phyloP scores from a whole-genome alignment of 495 filamentous ascomycete species.

The Aspergillus sparsus region DNA sequence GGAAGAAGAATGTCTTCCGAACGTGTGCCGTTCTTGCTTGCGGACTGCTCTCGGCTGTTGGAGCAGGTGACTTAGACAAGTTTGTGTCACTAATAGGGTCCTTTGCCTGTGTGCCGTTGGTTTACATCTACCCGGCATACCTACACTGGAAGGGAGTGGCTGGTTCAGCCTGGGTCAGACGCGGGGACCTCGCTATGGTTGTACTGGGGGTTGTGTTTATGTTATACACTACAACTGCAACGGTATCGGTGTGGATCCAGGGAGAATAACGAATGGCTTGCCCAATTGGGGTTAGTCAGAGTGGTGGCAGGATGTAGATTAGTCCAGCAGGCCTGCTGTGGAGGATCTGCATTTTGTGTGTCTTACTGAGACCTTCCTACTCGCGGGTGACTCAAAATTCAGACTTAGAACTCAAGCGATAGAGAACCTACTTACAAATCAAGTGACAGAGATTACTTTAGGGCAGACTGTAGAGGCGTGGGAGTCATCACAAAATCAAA shows the following conservation, averaged over 20 bases:
- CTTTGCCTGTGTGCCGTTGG: conserved; percentile 90
- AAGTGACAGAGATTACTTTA: no score
- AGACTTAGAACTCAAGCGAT: no score
- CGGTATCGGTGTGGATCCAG: conserved; percentile 39
- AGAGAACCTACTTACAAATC: no score
- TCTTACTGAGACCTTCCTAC: no score
- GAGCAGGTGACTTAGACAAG: conserved; percentile 86
- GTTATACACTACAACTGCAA: conserved; percentile 63
- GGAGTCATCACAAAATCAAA: no score
- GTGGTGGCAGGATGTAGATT: no score
- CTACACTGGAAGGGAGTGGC: conserved; percentile 63
- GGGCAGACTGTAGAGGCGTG: no score
- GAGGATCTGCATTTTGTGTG: no score
- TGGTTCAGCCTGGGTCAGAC: conserved; percentile 43
- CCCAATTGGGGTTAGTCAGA: no score
- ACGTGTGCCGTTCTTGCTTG: conserved; percentile 78
- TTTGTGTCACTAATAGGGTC: conserved; percentile 91
- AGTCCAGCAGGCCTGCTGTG: no score
- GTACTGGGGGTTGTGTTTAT: conserved; percentile 57
- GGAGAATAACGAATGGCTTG: conserved; percentile 6
- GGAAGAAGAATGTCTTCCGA: conserved; percentile 92
- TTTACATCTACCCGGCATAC: conserved; percentile 85
- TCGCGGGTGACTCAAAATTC: no score
- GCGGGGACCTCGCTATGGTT: conserved; percentile 57
- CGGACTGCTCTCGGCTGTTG: conserved; percentile 78